A percentile compares a stretch with the other conserved stretches of the same genome.
phyloP scores from a whole-genome alignment of 805 yeast genomes.

The Candida namnaoensis region DNA sequence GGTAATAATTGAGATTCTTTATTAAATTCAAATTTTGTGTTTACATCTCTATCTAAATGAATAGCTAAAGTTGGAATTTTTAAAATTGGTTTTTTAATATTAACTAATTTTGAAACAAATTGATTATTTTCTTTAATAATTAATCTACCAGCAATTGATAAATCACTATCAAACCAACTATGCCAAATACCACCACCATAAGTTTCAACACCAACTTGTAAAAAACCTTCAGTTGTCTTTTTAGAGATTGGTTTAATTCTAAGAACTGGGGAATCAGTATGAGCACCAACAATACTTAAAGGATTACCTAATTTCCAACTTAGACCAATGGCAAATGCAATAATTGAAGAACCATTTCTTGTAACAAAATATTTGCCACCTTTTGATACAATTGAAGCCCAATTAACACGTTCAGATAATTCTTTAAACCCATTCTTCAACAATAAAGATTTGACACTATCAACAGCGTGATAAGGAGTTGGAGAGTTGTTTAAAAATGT shows the following conservation, averaged over 20 bases:
- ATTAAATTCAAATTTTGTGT: constrained; percentile 78
- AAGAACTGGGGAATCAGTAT: constrained; percentile 89
- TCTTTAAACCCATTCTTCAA: constrained; percentile 60
- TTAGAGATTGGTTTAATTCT: constrained; percentile 84
- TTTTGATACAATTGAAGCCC: constrained; percentile 43
- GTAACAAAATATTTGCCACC: constrained; percentile 78
- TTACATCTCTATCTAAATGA: constrained; percentile 74
- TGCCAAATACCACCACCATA: constrained; percentile 97
- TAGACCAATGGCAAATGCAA: constrained; percentile 79
- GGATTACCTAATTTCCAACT: constrained; percentile 65
- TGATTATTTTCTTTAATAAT: constrained; percentile 46
- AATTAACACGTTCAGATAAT: constrained; percentile 59
- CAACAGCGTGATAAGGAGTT: constrained; percentile 91
- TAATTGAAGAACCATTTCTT: constrained; percentile 80
- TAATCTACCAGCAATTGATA: constrained; percentile 88
- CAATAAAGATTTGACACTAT: constrained; percentile 48
- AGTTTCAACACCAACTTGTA: constrained; percentile 87
- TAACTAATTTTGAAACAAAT: constrained; percentile 59
- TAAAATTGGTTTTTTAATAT: constrained; percentile 74
- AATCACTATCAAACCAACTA: constrained; percentile 94
- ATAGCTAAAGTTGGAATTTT: constrained; percentile 94
- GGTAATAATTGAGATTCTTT: constrained; percentile 83
- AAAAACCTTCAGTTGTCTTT: constrained; percentile 61
- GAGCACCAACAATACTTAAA: constrained; percentile 87
- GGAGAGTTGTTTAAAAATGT: constrained; percentile 79